Conservation (phyloP, 2,329 filamentous ascomycete genomes). For the Cercospora sojina region DNA sequence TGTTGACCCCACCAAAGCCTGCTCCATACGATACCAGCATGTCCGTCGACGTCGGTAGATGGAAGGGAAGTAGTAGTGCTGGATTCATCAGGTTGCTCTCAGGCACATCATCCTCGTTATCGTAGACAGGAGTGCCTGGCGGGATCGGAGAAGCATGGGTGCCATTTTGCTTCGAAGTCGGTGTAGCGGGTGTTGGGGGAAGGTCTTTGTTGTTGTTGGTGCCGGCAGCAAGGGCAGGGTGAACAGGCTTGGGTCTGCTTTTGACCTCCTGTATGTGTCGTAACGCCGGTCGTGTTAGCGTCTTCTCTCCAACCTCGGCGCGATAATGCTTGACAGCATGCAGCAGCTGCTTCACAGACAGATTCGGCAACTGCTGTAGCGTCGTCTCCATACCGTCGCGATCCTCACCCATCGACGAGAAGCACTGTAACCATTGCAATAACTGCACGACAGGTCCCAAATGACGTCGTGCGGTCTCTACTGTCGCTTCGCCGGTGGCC, state of each 20-base stretch:
- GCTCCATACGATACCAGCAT: constrained; percentile 96
- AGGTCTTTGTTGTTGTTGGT: constrained; percentile 15
- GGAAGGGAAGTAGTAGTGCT: constrained; percentile 88
- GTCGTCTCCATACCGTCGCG: constrained; percentile 85
- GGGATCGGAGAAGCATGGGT: constrained; percentile 23
- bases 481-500: constrained; percentile 79
- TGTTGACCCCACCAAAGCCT: constrained; percentile 88
- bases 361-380: constrained; percentile 78
- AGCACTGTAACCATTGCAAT: constrained; percentile 96
- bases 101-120: constrained; percentile 68
- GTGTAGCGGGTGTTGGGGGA: constrained; percentile 19
- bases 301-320: constrained; percentile 92
- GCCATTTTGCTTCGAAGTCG: constrained; percentile 24
- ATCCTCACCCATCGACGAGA: constrained; percentile 90
- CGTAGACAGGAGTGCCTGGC: constrained; percentile 36
- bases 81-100: constrained; percentile 81
- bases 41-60: constrained; percentile 91
- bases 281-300: constrained; percentile 79
- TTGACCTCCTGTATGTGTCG: constrained; percentile 82
- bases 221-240: constrained; percentile 15
- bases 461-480: constrained; percentile 80
- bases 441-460: constrained; percentile 89
- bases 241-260: constrained; percentile 47
- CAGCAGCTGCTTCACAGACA: constrained; percentile 84
- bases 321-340: constrained; percentile 92